Evolutionary conservation across 176 grass and related monocot species (phyloP).

Genomic region (Elaeis guineensis): DNA sequence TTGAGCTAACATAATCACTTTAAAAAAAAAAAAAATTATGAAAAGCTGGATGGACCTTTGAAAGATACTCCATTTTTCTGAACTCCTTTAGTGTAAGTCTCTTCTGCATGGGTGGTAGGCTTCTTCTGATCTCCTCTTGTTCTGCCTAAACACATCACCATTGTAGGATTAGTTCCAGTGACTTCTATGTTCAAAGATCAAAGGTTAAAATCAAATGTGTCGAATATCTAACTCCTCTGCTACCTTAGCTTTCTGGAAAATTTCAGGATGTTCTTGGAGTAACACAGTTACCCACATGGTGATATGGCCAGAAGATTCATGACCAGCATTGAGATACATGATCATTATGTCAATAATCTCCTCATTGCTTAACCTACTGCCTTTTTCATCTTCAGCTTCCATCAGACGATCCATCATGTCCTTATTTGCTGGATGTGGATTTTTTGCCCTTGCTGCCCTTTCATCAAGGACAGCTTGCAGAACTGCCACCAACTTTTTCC

Average conservation of each 20-base stretch:
- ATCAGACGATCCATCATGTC: constrained; percentile 91
- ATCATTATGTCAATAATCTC: constrained; percentile 79
- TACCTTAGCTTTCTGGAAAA: constrained; percentile 72
- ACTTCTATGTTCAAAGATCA: too few relatives aligned
- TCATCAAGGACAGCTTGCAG: constrained; percentile 52
- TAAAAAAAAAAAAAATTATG: too few relatives aligned
- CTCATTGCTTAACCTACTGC: constrained; percentile 47
- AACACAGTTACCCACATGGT: constrained; percentile 96
- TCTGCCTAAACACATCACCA: constrained; percentile 38
- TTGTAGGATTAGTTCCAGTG: not conserved
- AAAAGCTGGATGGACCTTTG: constrained; percentile 34
- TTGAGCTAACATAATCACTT: too few relatives aligned
- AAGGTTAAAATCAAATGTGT: too few relatives aligned
- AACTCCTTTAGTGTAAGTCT: constrained; percentile 64
- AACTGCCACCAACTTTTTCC: constrained; percentile 39
- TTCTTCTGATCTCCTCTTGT: constrained; percentile 80
- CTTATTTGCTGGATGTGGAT: not conserved
- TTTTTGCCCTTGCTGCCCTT: constrained; percentile 15
- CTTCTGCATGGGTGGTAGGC: constrained; percentile 40
- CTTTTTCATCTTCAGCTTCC: constrained; percentile 46
- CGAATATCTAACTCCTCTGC: too few relatives aligned
- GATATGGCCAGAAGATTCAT: constrained; percentile 92
- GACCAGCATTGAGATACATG: constrained; percentile 94
- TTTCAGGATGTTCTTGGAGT: constrained; percentile 63
- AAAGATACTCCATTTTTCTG: constrained; percentile 95